Conservation (phyloP, 495 filamentous ascomycete genomes). For the Cetradonia linearis region DNA sequence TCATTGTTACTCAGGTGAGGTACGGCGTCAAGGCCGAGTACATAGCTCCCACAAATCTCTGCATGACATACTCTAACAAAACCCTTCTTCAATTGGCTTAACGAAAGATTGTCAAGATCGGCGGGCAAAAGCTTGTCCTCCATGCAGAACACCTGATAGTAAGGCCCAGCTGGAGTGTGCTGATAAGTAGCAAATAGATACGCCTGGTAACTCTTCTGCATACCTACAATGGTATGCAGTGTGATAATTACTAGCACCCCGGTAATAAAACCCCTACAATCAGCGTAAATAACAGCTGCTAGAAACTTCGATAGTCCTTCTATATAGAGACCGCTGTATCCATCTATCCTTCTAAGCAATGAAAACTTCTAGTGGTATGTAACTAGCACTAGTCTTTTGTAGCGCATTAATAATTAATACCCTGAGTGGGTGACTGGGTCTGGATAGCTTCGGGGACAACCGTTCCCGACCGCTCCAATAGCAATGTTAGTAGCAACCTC, state of each 20-base stretch:
- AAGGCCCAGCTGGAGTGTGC: not conserved
- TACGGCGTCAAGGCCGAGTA: not conserved
- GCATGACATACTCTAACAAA: constrained; percentile 3
- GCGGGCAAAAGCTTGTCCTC: not conserved
- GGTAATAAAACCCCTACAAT: too few species aligned
- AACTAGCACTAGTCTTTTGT: too few species aligned
- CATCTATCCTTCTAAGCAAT: too few species aligned
- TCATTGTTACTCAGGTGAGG: not conserved
- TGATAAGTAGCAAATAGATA: not conserved
- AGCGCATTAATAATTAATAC: too few species aligned
- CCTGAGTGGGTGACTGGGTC: constrained; percentile 11
- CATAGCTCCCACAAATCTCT: not conserved
- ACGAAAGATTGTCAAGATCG: not conserved
- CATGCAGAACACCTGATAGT: not conserved
- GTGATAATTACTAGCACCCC: too few species aligned
- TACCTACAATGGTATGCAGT: constrained; percentile 7
- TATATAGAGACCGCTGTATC: too few species aligned
- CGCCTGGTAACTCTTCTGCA: constrained; percentile 1
- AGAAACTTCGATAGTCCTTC: too few species aligned
- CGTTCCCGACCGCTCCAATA: not conserved
- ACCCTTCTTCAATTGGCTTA: not conserved
- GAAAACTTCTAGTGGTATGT: too few species aligned
- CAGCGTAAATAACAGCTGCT: too few species aligned
- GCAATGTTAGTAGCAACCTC: not conserved
- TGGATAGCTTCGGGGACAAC: constrained; percentile 10